phyloP scores from a whole-genome alignment of 345 rosid genomes.

The Fremontodendron californicum region DNA sequence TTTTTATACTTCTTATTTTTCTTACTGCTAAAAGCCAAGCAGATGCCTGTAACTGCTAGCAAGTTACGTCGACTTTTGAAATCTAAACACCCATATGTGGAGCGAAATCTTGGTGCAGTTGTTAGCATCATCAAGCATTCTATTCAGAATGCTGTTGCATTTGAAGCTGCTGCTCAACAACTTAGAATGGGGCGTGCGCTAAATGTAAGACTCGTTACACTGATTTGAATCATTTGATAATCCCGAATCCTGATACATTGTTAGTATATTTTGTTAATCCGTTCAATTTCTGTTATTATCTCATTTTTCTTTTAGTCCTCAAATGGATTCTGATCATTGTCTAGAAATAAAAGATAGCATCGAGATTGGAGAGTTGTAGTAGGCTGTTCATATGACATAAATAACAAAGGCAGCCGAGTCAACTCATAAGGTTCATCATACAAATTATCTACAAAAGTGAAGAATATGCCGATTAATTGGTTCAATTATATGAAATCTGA shows the following conservation, averaged over 20 bases:
- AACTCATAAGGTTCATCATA: not conserved
- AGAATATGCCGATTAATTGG: not conserved
- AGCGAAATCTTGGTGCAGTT: constrained; percentile 52
- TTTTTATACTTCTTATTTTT: not conserved
- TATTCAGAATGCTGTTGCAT: constrained; percentile 60
- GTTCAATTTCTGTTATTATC: not conserved
- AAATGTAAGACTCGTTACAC: constrained; percentile 39
- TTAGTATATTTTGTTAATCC: not conserved
- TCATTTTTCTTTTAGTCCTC: not conserved
- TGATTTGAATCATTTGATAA: not conserved
- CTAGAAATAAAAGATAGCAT: not conserved
- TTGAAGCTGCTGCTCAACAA: constrained; percentile 54
- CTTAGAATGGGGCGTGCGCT: constrained; percentile 36
- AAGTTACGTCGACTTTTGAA: constrained; percentile 55
- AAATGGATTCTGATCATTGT: not conserved
- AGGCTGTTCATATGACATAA: not conserved
- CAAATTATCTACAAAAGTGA: not conserved
- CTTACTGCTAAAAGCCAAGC: constrained; percentile 54
- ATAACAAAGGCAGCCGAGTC: not conserved
- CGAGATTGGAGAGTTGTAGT: not conserved
- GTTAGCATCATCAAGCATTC: constrained; percentile 58
- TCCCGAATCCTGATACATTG: not conserved
- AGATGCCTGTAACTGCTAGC: constrained; percentile 57
- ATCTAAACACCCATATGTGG: constrained; percentile 64
- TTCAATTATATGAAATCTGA: not conserved